phyloP scores from a whole-genome alignment of 2,329 filamentous ascomycete genomes.

The Paramyrothecium sp. region DNA sequence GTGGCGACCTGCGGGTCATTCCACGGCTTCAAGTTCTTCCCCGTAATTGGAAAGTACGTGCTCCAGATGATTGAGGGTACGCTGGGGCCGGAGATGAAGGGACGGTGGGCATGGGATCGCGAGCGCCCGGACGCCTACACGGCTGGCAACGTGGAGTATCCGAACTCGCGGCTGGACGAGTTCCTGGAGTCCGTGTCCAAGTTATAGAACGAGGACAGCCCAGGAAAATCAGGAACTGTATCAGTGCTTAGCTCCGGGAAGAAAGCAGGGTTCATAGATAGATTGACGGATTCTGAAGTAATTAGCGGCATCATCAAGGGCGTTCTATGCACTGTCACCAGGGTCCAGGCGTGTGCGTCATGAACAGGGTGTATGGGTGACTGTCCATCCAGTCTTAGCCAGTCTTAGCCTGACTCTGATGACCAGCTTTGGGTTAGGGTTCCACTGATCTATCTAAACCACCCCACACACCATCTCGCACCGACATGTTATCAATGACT shows the following conservation, averaged over 20 bases:
- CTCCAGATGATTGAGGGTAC: constrained; percentile 51
- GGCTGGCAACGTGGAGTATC: constrained; percentile 52
- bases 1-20: constrained; percentile 65
- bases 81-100: constrained; percentile 38
- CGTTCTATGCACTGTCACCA: too few species aligned
- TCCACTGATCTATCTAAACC: too few species aligned
- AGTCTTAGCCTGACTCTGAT: too few species aligned
- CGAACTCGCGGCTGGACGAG: constrained; percentile 56
- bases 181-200: constrained; percentile 32
- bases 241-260: neutral
- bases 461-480: neutral
- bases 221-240: constrained; percentile 5
- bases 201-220: constrained; percentile 16
- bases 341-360: too few species aligned
- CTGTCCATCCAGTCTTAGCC: too few species aligned
- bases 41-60: constrained; percentile 61
- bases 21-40: constrained; percentile 68
- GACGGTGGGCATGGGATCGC: constrained; percentile 59
- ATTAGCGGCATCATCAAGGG: too few species aligned
- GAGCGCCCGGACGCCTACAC: constrained; percentile 48
- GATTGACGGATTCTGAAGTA: too few species aligned
- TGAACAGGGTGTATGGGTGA: too few species aligned
- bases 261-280: too few species aligned
- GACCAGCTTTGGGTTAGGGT: too few species aligned
- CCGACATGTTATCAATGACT: neutral